Base-by-base conservation (phyloP, 2,329 filamentous ascomycete species). In the Gliomastix tumulicola region DNA sequence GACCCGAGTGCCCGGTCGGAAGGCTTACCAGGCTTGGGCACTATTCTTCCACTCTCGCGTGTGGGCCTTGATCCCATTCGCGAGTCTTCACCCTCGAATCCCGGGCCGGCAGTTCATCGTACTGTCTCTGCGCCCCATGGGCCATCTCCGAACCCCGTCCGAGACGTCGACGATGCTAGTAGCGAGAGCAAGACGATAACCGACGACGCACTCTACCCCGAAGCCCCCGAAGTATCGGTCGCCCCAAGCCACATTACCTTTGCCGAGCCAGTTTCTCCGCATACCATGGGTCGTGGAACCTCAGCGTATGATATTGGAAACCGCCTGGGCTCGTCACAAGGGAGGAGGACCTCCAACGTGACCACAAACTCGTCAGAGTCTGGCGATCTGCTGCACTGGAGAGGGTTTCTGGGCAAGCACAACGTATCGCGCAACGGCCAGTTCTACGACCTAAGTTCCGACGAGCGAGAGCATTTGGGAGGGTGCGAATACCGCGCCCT, bases 401-500 rank as follows among this genome's bases (percentile, higher is more conserved):
- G 49, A 15, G 49, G 51, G 28, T 58, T 66, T 30, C 46, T 66
- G 23, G 51, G 53, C 22, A 48, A 53, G 7, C 53, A 59, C 36
- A 57, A 62, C 6, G 59, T 68, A 3, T 66, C 67, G 3, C 63
- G 69, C 34, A 77, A 76, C 49, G 68, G 67, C 3, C 68, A 74
- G 40, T 76, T 79, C 40, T 65, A 71, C 45, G 65, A 69, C 31
- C 55, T 81, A 25, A 64, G 62, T 1, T 60, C 62, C 16, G 63
- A 68, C 12, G 72, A 81, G 46, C 66, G 74, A 23, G 70, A 76
- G 36, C 61, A 68, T 20, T 60, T 83, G 1, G 79, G 79, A 19
- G 76, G 79, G 1, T 73, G 69, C 38, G 79, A 84, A 51, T 82
- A 83, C 49, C 68, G 74, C 30, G 78, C 79, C 13, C 64, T 84